Evolutionary conservation across 257 asterid species (phyloP).

Genomic region (Nicotiana attenuata): DNA sequence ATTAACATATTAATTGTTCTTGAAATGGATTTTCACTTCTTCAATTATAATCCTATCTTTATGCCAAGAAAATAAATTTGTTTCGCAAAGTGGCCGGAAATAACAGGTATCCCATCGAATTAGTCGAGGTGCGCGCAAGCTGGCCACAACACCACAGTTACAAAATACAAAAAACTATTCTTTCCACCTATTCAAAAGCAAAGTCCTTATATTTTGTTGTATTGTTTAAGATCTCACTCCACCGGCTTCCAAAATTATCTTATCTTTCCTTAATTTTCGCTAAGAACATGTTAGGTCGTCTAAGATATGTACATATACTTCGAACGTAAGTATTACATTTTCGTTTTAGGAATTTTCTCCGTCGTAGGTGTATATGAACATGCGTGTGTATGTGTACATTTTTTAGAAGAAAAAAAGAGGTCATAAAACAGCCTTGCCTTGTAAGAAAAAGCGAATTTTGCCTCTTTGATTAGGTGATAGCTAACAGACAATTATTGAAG

Average conservation of each 20-base stretch:
- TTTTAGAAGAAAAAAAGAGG: background rate
- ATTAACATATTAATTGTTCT: background rate
- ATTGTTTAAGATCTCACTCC: background rate
- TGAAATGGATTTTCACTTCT: background rate
- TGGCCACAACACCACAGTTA: too few species aligned
- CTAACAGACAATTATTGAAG: background rate
- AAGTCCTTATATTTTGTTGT: background rate
- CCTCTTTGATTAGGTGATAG: background rate
- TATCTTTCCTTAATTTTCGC: background rate
- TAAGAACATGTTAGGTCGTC: background rate
- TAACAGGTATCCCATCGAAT: too few species aligned
- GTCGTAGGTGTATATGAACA: background rate
- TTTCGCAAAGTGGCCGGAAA: too few species aligned
- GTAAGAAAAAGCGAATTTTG: background rate
- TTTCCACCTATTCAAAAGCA: background rate
- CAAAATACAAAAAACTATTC: too few species aligned
- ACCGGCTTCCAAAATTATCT: background rate
- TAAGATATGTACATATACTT: background rate
- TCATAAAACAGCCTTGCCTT: background rate
- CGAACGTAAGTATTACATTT: background rate
- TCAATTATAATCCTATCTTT: too few species aligned
- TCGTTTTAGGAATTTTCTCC: background rate
- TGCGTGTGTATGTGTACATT: background rate
- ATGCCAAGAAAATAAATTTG: too few species aligned
- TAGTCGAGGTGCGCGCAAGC: too few species aligned